Evolutionary conservation across 2,329 filamentous ascomycete genomes (phyloP), one percentile per base, ranked within the genome.

Genomic region (Thyridium curvatum): DNA sequence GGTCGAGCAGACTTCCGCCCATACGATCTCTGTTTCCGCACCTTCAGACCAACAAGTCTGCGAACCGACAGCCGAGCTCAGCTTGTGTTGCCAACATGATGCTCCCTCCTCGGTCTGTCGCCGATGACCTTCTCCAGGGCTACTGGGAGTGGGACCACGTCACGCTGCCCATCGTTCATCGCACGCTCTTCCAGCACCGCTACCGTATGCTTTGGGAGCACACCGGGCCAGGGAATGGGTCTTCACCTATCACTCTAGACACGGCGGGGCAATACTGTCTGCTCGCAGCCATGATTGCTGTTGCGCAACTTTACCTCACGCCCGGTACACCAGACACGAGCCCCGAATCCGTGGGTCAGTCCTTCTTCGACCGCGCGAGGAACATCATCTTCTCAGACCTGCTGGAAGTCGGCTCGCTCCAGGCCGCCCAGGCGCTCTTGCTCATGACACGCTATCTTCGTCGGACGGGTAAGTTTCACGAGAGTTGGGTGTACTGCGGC

Each of bases 401-500:
- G 21, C 21, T 26, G 6, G 21, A 26, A 10, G 21, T 26, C 6
- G 21, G 21, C 21, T 26, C 21, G 6, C 21, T 26, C 6, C 21
- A 26, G 21, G 21, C 21, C 10, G 21, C 21, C 10, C 21, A 26
- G 21, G 21, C 21, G 21, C 21, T 26, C 6, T 26, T 26, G 21
- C 21, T 26, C 21, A 26, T 26, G 21, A 26, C 21, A 10, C 21
- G 21, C 6, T 26, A 26, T 10, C 21, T 26, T 10, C 21, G 21
- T 6, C 21, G 21, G 6, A 26, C 21, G 10, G 21, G 21, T 10
- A 26, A 26, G 10, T 26, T 26, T 26, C 21, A 26, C 10, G 21
- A 26, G 21, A 26, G 21, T 26, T 74, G 69, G 69, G 60, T 69
- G 1, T 74, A 74, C 45, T 72, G 68, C 35, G 71, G 71, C 8